A percentile compares a stretch with the other conserved stretches of the same genome.
Evolutionary conservation across 2,329 filamentous ascomycete genomes (phyloP).

Genomic region (Xylaria arbuscula): DNA sequence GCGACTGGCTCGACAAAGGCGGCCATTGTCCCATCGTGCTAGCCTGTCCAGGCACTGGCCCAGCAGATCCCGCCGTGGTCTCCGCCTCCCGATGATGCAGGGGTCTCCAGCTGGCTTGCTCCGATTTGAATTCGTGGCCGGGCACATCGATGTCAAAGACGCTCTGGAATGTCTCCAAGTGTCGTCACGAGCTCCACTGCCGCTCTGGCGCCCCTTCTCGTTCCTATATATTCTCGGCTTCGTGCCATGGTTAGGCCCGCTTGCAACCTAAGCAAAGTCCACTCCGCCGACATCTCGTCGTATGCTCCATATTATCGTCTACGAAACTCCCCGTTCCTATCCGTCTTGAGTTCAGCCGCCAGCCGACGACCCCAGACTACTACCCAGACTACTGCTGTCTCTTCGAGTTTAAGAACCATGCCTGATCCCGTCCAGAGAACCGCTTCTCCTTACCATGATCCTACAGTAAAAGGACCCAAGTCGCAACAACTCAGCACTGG

Average conservation of each 20-base stretch:
- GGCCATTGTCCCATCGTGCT: slow-evolving; percentile 22
- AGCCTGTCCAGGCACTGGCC: too few relatives aligned
- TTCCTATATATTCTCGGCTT: slow-evolving; percentile 54
- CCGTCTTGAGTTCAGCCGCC: slow-evolving; percentile 46
- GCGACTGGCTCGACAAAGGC: slow-evolving; percentile 29
- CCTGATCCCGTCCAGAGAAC: slow-evolving; percentile 56
- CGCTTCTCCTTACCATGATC: slow-evolving; percentile 59
- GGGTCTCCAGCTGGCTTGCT: slow-evolving; percentile 44
- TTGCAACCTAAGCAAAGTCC: slow-evolving; percentile 44
- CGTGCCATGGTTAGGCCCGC: slow-evolving; percentile 48
- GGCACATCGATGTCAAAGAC: slow-evolving; percentile 45
- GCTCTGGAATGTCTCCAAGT: slow-evolving; percentile 47
- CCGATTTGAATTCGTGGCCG: slow-evolving; percentile 54
- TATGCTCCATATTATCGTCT: slow-evolving; percentile 48
- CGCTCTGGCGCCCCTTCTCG: slow-evolving; percentile 36
- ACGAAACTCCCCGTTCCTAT: slow-evolving; percentile 48
- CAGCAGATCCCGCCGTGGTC: slow-evolving; percentile 28
- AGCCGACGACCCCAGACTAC: slow-evolving; percentile 38
- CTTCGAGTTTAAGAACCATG: slow-evolving; percentile 51
- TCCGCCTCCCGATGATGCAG: slow-evolving; percentile 49
- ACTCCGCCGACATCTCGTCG: slow-evolving; percentile 47
- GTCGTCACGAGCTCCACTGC: slow-evolving; percentile 48
- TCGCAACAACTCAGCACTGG: slow-evolving; percentile 55
- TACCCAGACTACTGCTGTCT: slow-evolving; percentile 29
- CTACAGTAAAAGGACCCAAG: slow-evolving; percentile 57